Base-by-base conservation (phyloP, 306 rosid genomes). In the Adenanthera pavonina region DNA sequence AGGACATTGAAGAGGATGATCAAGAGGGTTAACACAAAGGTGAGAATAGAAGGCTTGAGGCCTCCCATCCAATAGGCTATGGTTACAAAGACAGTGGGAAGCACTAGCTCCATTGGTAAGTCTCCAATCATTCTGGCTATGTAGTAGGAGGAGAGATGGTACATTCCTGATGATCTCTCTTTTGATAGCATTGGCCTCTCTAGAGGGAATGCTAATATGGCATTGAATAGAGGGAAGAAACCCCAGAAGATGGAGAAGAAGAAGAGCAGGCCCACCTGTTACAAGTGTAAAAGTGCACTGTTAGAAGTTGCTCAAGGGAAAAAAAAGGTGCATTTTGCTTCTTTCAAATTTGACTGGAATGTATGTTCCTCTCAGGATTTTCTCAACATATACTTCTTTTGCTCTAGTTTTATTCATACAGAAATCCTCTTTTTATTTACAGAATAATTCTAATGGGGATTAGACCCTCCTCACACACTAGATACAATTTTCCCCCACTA, bases 171-270 rank as follows among this genome's bases (percentile, higher is more conserved):
- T 9, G 92, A 92, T 78, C 84, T 78, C 72, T 92, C 97, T 78
- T 87, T 92, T 59, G 71, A 69, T 20, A 92, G 88, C 89, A 92
- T 84, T 19, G 94, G 90, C 20, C 86, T 70, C 76, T 90, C 97
- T 69, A 84, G 69, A 4, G 97, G 97, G 78, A 92, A 92, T 7
- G 92, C 83, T 33, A 92, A 92, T 44, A 90, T 87, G 84, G 97
- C 92, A 54, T 82, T 89, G 53, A 86, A 90, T 2, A 92, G 86
- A 12, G 97, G 97, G 75, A 89, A 90, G 83, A 90, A 90, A 16
- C 97, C 94, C 97, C 92, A 90, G 77, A 92, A 90, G 83, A 90
- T 87, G 49, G 97, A 90, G 91, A 87, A 92, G 91, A 92, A 92
- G 84, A 92, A 92, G 11, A 92, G 86, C 40, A 92, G 89, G 40